phyloP scores from a whole-genome alignment of 306 rosid species.

The Betula pendula region DNA sequence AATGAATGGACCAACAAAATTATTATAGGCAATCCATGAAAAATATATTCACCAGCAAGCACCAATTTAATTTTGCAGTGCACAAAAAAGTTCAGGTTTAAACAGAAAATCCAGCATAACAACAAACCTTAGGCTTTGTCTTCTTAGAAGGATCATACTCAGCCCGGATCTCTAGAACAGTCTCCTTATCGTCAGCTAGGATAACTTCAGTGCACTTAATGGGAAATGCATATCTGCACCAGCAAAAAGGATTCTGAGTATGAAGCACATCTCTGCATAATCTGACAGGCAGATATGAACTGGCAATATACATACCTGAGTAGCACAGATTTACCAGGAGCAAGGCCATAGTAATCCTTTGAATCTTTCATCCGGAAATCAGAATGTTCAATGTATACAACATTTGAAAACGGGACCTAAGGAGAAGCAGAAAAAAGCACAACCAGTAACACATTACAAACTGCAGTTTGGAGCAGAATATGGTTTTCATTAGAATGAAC shows the following conservation, averaged over 20 bases:
- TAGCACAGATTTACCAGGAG: constrained; percentile 91
- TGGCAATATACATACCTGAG: constrained; percentile 59
- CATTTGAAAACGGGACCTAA: constrained; percentile 82
- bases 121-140: constrained; percentile 88
- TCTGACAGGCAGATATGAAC: constrained; percentile 13
- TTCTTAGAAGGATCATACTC: constrained; percentile 90
- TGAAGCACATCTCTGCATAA: constrained; percentile 10
- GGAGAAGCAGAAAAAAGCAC: constrained; percentile 9
- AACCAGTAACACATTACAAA: background rate
- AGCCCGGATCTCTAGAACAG: constrained; percentile 78
- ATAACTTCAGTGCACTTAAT: constrained; percentile 90
- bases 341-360: constrained; percentile 94
- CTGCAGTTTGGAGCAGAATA: background rate
- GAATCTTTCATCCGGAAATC: constrained; percentile 94
- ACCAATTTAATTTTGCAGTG: constrained; percentile 11
- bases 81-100: constrained; percentile 15
- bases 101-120: constrained; percentile 20
- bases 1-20: background rate
- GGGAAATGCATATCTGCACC: constrained; percentile 85
- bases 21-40: background rate
- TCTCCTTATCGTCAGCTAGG: constrained; percentile 77
- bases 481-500: background rate
- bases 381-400: constrained; percentile 78
- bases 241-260: constrained; percentile 17
- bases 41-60: background rate